A percentile compares a stretch with the other conserved stretches of the same genome.
Conservation (phyloP, 31 red algal species). For the Bonnemaisonia californica region DNA sequence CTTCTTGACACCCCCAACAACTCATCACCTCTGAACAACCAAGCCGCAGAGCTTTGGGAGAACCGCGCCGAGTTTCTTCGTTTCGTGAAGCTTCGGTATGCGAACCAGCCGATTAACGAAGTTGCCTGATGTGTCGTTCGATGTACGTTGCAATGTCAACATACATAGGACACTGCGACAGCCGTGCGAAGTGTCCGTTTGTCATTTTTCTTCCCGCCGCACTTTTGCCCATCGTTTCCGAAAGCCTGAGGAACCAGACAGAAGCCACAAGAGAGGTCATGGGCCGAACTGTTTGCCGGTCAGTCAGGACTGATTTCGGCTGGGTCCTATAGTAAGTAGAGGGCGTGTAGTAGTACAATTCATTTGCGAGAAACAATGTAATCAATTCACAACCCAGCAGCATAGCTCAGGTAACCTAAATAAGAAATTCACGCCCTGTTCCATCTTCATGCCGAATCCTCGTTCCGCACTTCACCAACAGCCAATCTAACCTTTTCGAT, state of each 20-base stretch:
- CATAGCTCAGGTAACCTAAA: not conserved
- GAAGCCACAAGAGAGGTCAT: no score
- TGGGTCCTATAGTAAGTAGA: no score
- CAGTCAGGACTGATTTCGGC: no score
- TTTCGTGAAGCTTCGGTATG: slow-evolving; percentile 63
- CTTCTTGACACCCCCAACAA: slow-evolving; percentile 90
- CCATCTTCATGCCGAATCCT: not conserved
- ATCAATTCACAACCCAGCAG: not conserved
- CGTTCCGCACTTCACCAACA: slow-evolving; percentile 36
- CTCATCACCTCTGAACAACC: slow-evolving; percentile 86
- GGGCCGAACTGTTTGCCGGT: no score
- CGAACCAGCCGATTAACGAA: slow-evolving; percentile 41
- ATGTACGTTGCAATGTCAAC: not conserved
- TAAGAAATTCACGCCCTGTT: no score
- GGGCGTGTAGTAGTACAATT: no score
- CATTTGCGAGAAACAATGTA: no score
- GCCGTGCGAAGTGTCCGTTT: no score
- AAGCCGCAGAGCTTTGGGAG: slow-evolving; percentile 85
- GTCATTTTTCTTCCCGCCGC: no score
- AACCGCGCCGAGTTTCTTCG: slow-evolving; percentile 58
- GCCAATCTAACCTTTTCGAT: slow-evolving; percentile 35
- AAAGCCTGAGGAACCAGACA: no score
- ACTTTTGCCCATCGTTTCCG: no score
- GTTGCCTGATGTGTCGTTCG: not conserved
- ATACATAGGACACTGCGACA: not conserved